A percentile compares a stretch with the other conserved stretches of the same genome.
Evolutionary conservation across 1,284 basidiomycete species (phyloP).

Genomic region (Afroboletus lepidellus): DNA sequence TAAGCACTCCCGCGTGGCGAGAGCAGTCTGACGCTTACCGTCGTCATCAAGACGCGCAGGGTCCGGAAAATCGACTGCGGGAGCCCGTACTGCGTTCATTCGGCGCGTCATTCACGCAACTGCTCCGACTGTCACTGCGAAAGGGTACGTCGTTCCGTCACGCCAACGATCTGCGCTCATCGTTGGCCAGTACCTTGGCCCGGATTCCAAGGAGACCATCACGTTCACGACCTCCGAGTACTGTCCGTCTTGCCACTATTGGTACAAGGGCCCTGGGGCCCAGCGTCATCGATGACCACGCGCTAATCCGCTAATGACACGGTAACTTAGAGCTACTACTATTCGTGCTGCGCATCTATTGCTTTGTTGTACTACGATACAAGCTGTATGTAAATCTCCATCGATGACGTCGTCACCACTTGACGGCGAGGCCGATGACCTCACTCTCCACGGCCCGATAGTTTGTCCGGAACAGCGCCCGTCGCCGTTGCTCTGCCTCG

Average conservation of each 20-base stretch:
- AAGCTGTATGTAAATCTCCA: slow-evolving; percentile 13
- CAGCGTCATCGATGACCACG: slow-evolving; percentile 30
- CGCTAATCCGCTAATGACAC: slow-evolving; percentile 21
- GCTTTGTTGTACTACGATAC: slow-evolving; percentile 20
- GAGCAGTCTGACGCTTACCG: slow-evolving; percentile 11
- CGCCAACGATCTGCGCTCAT: slow-evolving; percentile 11
- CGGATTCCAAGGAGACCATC: slow-evolving; percentile 62
- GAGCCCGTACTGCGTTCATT: slow-evolving; percentile 57
- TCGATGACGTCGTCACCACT: slow-evolving; percentile 58
- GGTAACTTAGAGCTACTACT: slow-evolving; percentile 31
- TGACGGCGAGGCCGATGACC: slow-evolving; percentile 76
- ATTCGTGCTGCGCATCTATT: slow-evolving; percentile 12
- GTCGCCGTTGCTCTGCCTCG: slow-evolving; percentile 40
- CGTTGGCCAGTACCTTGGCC: slow-evolving; percentile 58
- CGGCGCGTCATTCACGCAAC: slow-evolving; percentile 47
- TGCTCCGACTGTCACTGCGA: slow-evolving; percentile 62
- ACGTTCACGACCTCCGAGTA: slow-evolving; percentile 52
- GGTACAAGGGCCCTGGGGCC: slow-evolving; percentile 46
- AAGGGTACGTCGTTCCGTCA: slow-evolving; percentile 31
- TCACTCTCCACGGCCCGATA: slow-evolving; percentile 90
- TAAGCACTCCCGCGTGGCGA: slow-evolving; percentile 29
- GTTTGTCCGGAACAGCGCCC: slow-evolving; percentile 69
- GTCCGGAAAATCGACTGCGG: slow-evolving; percentile 62
- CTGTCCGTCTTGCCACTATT: slow-evolving; percentile 63
- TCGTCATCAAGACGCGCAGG: slow-evolving; percentile 53